Evolutionary conservation across 768 basidiomycete genomes (phyloP), one percentile per base, ranked within the genome.

Genomic region (Xerocomus potaroensis): DNA sequence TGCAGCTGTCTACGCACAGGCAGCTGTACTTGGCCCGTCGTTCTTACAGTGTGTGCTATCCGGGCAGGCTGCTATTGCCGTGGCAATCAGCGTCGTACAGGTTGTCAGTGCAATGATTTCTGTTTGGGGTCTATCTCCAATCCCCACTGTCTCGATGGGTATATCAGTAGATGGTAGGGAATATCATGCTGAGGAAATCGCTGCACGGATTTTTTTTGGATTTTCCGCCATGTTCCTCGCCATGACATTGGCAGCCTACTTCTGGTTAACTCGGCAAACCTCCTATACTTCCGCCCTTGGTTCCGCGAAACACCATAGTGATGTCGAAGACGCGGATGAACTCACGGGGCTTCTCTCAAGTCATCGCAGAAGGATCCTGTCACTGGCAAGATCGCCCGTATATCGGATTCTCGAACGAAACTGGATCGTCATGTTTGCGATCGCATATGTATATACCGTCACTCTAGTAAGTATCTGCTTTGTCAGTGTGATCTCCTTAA

Each of bases 21-120:
- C 88, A 2, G 83, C 87, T 0, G 69, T 89, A 10, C 87, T 90
- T 56, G 91, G 90, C 0, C 77, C 83, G 3, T 61, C 71, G 7
- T 79, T 82, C 9, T 76, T 91, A 36, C 84, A 90, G 61, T 72
- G 80, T 29, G 70, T 86, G 61, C 79, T 91, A 73, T 79, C 86
- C 3, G 89, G 88, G 6, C 87, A 91, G 65, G 89, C 84, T 1
- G 86, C 84, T 2, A 81, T 91, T 3, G 90, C 84, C 0, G 85
- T 92, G 9, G 80, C 79, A 3, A 81, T 92, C 46, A 87, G 87
- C 41, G 68, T 72, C 1, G 81, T 88, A 0, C 87, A 91, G 59
- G 75, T 90, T 7, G 51, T 84, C 29, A 80, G 86, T 49, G 76
- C 84, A 6, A 61, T 71, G 2, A 67, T 75, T 3, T 83, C 83